Base-by-base conservation (phyloP, 371 early-diverging fungal genomes). In the Haplosporangium sp. region DNA sequence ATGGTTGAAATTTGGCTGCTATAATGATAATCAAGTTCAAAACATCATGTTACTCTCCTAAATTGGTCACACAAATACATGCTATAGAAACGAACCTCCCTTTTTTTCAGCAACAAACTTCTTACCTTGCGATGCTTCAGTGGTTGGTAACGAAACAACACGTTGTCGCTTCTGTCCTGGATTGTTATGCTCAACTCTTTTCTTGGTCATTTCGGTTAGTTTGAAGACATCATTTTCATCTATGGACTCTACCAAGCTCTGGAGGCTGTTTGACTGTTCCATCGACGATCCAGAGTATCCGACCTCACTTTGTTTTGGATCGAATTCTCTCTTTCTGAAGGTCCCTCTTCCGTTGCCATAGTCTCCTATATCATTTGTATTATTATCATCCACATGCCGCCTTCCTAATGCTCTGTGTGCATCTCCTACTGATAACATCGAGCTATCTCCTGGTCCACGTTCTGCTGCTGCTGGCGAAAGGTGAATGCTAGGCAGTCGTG, bases 181-280 rank as follows among this genome's bases (percentile, higher is more conserved):
- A 42, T 81, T 81, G 52, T 63, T 74, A 47, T 81, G 75, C 60
- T 81, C 81, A 48, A 81, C 81, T 48, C 74, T 59, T 60, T 74
- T 81, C 44, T 81, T 81, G 52, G 81, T 81, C 71, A 81, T 71
- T 57, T 81, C 81, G 64, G 81, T 81, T 7, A 81, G 69, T 35
- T 68, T 74, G 53, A 74, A 68, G 68, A 81, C 81, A 67, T 81
- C 58, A 42, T 81, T 75, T 19, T 81, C 81, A 27, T 74, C 75
- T n/a, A 81, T 81, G n/a, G 81, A 69, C 59, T 81, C 81, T 34
- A 81, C 81, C 11, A 74, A 60, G 48, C 81, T 81, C 39, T 81
- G 81, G 9, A 81, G 52, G 65, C 81, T 81, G 47, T 27, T 81
- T 11, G 75, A 81, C 6, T 67, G 69, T 55, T 81, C 75, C 48